Evolutionary conservation across 2,329 filamentous ascomycete species (phyloP).

Genomic region (Exophiala lecanii-corni): DNA sequence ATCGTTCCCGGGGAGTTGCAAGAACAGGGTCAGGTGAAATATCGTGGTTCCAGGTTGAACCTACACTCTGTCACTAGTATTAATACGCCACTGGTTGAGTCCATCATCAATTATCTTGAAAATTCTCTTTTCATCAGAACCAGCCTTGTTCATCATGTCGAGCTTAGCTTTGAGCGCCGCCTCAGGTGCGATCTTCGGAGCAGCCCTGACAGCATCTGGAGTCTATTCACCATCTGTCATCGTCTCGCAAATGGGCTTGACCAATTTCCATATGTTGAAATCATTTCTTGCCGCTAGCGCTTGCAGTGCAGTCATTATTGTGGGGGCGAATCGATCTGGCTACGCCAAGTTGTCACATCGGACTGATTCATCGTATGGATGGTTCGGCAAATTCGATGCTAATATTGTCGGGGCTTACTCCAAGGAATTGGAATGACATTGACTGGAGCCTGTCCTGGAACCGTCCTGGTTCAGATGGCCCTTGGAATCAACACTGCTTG

Average conservation of each 20-base stretch:
- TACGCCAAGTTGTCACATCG: conserved; percentile 46
- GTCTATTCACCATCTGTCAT: conserved; percentile 59
- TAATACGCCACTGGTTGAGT: no score
- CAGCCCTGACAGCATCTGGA: conserved; percentile 56
- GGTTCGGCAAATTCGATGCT: conserved; percentile 56
- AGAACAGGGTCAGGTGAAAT: no score
- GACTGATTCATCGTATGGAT: conserved; percentile 47
- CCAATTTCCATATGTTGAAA: conserved; percentile 63
- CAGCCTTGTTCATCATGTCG: conserved; percentile 9
- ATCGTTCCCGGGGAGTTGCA: no score
- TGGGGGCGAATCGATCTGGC: conserved; percentile 42
- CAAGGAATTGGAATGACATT: conserved; percentile 64
- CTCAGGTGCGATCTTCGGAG: conserved; percentile 58
- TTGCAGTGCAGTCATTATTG: conserved; percentile 52
- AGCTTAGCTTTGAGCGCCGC: conserved; percentile 30
- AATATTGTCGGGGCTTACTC: conserved; percentile 61
- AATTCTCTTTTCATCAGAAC: no score
- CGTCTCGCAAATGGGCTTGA: conserved; percentile 55
- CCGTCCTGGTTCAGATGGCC: conserved; percentile 58
- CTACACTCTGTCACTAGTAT: no score
- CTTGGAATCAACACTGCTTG: conserved; percentile 49
- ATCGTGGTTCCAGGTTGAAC: no score
- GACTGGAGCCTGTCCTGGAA: conserved; percentile 62
- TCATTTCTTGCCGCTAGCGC: conserved; percentile 60
- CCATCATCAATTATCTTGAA: no score